phyloP scores from a whole-genome alignment of 192 early-diverging fungal species.

The Blastocladiella britannica region DNA sequence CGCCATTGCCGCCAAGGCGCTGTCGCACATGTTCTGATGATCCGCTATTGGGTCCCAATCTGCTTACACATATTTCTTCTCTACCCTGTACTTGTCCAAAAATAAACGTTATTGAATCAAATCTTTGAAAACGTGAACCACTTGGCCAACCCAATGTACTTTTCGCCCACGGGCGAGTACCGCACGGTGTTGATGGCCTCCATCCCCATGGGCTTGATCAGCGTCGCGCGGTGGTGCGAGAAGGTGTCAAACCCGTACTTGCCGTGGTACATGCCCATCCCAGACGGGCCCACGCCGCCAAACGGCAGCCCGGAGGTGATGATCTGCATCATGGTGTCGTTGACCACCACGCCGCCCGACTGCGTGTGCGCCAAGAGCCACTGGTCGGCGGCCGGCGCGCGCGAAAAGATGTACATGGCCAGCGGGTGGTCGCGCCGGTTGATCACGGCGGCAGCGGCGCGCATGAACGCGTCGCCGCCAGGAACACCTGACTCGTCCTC shows the following conservation, averaged over 20 bases:
- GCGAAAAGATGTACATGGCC: constrained; percentile 53
- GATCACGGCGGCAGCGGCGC: not conserved
- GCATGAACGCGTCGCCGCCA: not conserved
- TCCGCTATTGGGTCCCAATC: no score
- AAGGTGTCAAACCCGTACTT: constrained; percentile 53
- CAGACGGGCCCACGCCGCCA: constrained; percentile 68
- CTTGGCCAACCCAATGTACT: no score
- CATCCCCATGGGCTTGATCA: constrained; percentile 17
- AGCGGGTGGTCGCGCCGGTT: constrained; percentile 43
- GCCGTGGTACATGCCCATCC: constrained; percentile 72
- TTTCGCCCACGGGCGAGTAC: constrained; percentile 12
- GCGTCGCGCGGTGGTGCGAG: constrained; percentile 46
- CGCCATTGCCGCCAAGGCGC: no score
- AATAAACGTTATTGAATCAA: no score
- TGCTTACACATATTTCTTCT: no score
- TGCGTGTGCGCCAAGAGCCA: constrained; percentile 38
- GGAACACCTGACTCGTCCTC: not conserved
- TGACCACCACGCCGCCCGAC: constrained; percentile 56
- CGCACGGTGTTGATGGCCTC: constrained; percentile 13
- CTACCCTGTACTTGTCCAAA: no score
- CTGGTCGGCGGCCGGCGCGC: constrained; percentile 21
- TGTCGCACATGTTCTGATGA: no score
- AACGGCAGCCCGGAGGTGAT: constrained; percentile 44
- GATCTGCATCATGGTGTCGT: constrained; percentile 54
- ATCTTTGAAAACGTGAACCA: no score